Evolutionary conservation across 371 early-diverging fungal species (phyloP).

Genomic region (Rhizopus arrhizus): DNA sequence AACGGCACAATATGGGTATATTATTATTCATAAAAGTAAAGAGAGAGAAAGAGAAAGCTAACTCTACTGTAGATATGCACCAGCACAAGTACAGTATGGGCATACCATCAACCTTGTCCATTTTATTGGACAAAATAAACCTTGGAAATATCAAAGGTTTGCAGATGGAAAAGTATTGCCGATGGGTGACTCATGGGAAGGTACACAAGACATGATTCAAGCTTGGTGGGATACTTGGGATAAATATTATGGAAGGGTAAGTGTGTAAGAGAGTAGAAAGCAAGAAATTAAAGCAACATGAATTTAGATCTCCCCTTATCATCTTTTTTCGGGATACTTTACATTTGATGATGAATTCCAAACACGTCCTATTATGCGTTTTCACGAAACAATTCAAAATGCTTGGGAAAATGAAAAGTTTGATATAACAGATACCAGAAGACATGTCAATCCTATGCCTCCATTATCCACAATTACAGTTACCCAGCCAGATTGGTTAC

Average conservation of each 20-base stretch:
- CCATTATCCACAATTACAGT: conserved; percentile 28
- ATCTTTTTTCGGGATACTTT: conserved; percentile 19
- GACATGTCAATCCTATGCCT: conserved; percentile 32
- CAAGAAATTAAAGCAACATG: not conserved
- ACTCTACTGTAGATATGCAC: conserved; percentile 62
- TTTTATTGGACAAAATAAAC: conserved; percentile 89
- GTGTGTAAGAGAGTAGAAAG: not conserved
- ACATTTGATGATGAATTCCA: conserved; percentile 23
- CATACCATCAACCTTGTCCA: conserved; percentile 81
- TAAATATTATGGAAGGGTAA: conserved; percentile 54
- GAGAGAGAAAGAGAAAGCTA: not conserved
- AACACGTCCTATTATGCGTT: conserved; percentile 27
- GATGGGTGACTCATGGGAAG: conserved; percentile 49
- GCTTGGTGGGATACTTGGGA: conserved; percentile 78
- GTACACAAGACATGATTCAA: conserved; percentile 55
- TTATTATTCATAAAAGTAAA: not conserved
- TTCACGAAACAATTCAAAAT: conserved; percentile 35
- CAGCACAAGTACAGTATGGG: conserved; percentile 70
- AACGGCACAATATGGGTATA: conserved; percentile 80
- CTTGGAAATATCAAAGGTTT: conserved; percentile 80
- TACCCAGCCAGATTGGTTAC: conserved; percentile 21
- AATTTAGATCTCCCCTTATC: conserved; percentile 28
- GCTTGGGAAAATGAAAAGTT: conserved; percentile 39
- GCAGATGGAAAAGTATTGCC: conserved; percentile 61
- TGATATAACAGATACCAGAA: conserved; percentile 32